A percentile compares a stretch with the other conserved stretches of the same genome.
phyloP scores from a whole-genome alignment of 306 rosid species.

The Senna tora region DNA sequence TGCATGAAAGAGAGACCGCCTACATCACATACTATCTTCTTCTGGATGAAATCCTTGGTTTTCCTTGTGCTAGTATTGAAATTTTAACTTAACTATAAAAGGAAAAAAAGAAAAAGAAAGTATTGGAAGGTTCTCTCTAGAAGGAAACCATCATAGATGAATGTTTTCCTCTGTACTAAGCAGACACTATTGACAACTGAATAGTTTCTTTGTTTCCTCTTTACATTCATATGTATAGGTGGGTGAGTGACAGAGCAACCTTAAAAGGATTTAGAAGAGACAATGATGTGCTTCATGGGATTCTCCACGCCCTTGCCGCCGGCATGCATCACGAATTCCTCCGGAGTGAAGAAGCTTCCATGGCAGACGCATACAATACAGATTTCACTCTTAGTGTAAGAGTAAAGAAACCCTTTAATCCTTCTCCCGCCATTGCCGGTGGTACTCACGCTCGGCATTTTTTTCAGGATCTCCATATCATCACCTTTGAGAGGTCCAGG shows the following conservation, averaged over 20 bases:
- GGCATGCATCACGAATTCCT: conserved; percentile 71
- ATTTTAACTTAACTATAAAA: background rate
- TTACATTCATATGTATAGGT: conserved; percentile 10
- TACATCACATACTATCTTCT: background rate
- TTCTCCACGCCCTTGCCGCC: conserved; percentile 57
- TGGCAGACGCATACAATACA: conserved; percentile 73
- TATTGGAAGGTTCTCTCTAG: background rate
- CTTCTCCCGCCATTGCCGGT: conserved; percentile 64
- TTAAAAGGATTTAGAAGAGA: conserved; percentile 43
- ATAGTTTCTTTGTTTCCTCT: conserved; percentile 16
- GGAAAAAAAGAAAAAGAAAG: background rate
- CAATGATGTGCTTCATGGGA: conserved; percentile 67
- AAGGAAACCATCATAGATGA: conserved; percentile 22
- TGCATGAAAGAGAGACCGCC: background rate
- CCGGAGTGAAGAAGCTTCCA: conserved; percentile 64
- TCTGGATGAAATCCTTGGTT: background rate
- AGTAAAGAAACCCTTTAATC: conserved; percentile 63
- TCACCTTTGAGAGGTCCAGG: conserved; percentile 23
- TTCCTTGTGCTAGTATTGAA: background rate
- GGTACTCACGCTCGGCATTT: conserved; percentile 59
- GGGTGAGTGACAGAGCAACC: conserved; percentile 27
- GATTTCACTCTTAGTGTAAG: conserved; percentile 49
- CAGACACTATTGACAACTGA: background rate
- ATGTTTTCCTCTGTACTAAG: conserved; percentile 6
- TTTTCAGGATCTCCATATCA: conserved; percentile 39